Base-by-base conservation (phyloP, 163 green algal genomes). In the Scenedesmus sp. region DNA sequence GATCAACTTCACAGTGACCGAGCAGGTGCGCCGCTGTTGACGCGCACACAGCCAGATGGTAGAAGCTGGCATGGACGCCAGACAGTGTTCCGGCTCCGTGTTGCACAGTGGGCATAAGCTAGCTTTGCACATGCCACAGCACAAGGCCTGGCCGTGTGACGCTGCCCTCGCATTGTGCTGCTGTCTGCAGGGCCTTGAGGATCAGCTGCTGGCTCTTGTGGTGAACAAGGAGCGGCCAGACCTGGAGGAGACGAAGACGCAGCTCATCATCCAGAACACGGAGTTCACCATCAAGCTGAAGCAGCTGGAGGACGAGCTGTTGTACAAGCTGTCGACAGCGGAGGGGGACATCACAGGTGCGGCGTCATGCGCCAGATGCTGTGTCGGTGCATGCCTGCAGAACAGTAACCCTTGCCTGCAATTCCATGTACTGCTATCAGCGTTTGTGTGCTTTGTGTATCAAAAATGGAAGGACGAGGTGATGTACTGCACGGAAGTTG, bases 251-350 rank as follows among this genome's bases (percentile, higher is more conserved):
- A 97, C 96, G 89, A 98, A 98, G 96, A 97, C 94, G 24, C 93
- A 97, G 92, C 96, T 98, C 44, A 98, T 98, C 90, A 97, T 97
- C 46, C 94, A 97, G 93, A 98, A 98, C 94, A 98, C 95, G 51
- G 96, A 98, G 93, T 98, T 98, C 94, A 98, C 96, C 12, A 98
- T 98, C 95, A 97, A 97, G 91, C 94, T 98, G 37, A 98, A 98
- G 93, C 94, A 98, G 93, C 94, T 98, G 61, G 96, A 98, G 93
- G 96, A 98, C 89, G 95, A 96, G 65, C 94, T 98, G 94, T 94
- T 98, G 92, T 95, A 95, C 91, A 98, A 98, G 95, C 95, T 98
- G 72, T 97, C 95, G 76, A 95, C 92, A 24, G 97, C 97, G 13
- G 95, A 98, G 94, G 97, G 97, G n/a, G 97, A 98, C 92, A 95